These are phyloP conservation scores for Caryopteris hybrid DNA, from an alignment of 305 asterid species.

Conservation along the genomic window DNA sequence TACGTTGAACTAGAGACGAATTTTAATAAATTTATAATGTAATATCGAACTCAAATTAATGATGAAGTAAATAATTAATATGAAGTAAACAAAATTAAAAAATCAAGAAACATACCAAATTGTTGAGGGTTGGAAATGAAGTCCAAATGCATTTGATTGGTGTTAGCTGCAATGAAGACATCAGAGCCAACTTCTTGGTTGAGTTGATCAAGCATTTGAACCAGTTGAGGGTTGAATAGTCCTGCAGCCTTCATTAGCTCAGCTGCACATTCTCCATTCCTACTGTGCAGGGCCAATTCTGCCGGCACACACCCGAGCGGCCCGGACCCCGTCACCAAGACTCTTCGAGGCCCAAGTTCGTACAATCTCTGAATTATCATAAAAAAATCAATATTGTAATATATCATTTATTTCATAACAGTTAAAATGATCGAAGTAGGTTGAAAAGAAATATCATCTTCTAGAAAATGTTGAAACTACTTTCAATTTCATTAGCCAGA, in stretches of 20 bases:
- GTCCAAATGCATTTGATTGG: conserved; percentile 59
- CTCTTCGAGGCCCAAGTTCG: conserved; percentile 55
- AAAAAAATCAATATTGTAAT: too few relatives aligned
- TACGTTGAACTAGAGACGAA: too few relatives aligned
- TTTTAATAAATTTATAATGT: too few relatives aligned
- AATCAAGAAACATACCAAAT: conserved; percentile 42
- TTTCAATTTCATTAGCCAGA: too few relatives aligned
- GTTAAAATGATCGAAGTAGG: neutral
- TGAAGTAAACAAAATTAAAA: neutral
- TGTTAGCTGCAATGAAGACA: conserved; percentile 67
- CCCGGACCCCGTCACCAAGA: conserved; percentile 81
- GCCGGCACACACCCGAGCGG: conserved; percentile 94
- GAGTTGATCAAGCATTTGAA: conserved; percentile 43
- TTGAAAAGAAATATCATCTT: too few relatives aligned
- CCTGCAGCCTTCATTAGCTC: conserved; percentile 64
- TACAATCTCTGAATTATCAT: conserved; percentile 42
- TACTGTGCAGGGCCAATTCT: conserved; percentile 58
- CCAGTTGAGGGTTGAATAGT: conserved; percentile 67
- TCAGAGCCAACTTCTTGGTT: conserved; percentile 41
- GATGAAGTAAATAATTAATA: too few relatives aligned
- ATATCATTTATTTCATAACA: too few relatives aligned
- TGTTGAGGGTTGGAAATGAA: conserved; percentile 59
- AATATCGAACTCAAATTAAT: too few relatives aligned
- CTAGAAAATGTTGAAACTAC: too few relatives aligned
- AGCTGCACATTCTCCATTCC: conserved; percentile 56